Percentiles rank a stretch among this genome's conserved stretches.
Evolutionary conservation across 139 green algal genomes (phyloP).

Genomic region (Micractinium sp.): DNA sequence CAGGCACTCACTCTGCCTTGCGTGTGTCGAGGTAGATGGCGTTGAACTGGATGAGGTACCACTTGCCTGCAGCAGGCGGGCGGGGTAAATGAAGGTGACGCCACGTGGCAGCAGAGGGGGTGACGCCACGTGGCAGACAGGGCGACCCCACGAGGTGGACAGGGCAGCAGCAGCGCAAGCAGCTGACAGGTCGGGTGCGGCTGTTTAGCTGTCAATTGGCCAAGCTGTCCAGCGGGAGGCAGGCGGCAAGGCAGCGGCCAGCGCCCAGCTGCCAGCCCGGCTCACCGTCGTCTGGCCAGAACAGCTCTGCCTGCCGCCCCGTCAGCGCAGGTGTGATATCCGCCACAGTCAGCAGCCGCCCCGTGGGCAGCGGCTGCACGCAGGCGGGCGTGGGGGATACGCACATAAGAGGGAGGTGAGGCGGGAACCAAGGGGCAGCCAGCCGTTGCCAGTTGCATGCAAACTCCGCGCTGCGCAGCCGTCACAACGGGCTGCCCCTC

Average conservation of each 20-base stretch:
- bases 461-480: no score
- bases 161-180: no score
- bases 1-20: constrained; percentile 27
- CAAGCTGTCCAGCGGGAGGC: neutral
- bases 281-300: constrained; percentile 89
- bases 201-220: neutral
- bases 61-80: constrained; percentile 14
- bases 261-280: constrained; percentile 79
- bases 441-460: neutral
- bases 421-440: neutral
- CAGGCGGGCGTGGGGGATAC: neutral
- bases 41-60: constrained; percentile 39
- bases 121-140: neutral
- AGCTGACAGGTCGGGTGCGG: neutral
- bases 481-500: no score
- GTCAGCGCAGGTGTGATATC: constrained; percentile 69
- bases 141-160: neutral
- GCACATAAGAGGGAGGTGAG: neutral
- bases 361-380: constrained; percentile 49
- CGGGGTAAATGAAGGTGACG: neutral
- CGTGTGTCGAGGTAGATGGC: constrained; percentile 1
- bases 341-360: constrained; percentile 46
- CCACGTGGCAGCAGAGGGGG: neutral
- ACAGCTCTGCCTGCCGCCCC: constrained; percentile 84
- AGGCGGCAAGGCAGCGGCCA: no score